Conservation (phyloP, 2,329 filamentous ascomycete genomes). For the Emericellopsis cladophorae region DNA sequence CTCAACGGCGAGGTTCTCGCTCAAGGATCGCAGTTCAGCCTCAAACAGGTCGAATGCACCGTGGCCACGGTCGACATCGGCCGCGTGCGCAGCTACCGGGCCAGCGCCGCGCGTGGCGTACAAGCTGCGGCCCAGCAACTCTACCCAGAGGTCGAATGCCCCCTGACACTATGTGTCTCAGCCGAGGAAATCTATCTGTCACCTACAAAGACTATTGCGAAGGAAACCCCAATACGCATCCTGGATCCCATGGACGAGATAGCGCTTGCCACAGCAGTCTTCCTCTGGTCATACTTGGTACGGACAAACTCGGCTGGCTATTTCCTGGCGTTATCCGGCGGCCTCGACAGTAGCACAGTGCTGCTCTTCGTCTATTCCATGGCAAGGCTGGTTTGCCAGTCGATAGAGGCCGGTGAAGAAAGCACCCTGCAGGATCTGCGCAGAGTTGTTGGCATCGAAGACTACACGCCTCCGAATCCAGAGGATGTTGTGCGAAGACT, state of each 20-base stretch:
- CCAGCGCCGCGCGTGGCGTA: neutral
- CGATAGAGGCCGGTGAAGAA: constrained; percentile 25
- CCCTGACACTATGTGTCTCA: constrained; percentile 11
- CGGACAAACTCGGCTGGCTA: constrained; percentile 1
- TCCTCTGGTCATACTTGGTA: constrained; percentile 1
- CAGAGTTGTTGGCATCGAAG: constrained; percentile 9
- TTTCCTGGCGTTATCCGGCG: neutral
- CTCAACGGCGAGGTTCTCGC: constrained; percentile 51
- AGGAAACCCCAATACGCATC: constrained; percentile 6
- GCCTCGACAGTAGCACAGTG: constrained; percentile 1
- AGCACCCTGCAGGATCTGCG: constrained; percentile 12
- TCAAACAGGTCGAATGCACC: constrained; percentile 41
- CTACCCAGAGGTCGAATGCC: constrained; percentile 14
- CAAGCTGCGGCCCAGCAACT: constrained; percentile 22
- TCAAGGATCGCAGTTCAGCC: constrained; percentile 48
- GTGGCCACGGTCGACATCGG: constrained; percentile 52
- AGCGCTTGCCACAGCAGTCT: constrained; percentile 1
- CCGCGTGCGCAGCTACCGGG: no score
- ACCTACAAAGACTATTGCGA: constrained; percentile 9
- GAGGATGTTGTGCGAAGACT: constrained; percentile 39
- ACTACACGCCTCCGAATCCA: constrained; percentile 37
- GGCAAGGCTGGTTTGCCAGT: constrained; percentile 27
- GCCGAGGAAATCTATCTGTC: constrained; percentile 13
- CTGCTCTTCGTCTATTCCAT: constrained; percentile 1
- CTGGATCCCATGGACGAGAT: constrained; percentile 12